phyloP scores from a whole-genome alignment of 176 grass and related monocot genomes.

The Oryza meridionalis region DNA sequence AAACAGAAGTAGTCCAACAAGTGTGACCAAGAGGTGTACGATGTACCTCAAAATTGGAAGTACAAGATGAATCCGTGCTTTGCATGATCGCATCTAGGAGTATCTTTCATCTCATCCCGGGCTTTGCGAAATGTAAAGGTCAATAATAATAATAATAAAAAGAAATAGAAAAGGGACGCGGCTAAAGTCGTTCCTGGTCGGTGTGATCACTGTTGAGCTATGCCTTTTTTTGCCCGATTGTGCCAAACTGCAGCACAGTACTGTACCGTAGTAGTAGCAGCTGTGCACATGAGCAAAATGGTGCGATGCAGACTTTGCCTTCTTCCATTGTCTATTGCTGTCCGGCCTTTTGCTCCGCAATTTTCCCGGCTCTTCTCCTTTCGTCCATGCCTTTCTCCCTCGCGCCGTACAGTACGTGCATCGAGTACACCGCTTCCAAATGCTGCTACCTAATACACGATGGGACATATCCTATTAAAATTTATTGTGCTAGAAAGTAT shows the following conservation, averaged over 20 bases:
- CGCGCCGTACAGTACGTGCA: too few species aligned
- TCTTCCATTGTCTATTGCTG: too few species aligned
- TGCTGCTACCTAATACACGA: too few species aligned
- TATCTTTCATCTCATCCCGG: neutral
- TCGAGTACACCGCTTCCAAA: too few species aligned
- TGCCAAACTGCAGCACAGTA: neutral
- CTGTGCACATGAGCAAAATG: too few species aligned
- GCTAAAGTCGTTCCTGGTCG: neutral
- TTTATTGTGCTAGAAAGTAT: too few species aligned
- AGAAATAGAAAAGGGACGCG: neutral
- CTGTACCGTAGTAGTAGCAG: neutral
- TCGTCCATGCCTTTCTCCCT: too few species aligned
- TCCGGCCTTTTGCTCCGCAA: too few species aligned
- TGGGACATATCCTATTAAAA: too few species aligned
- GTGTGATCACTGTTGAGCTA: neutral
- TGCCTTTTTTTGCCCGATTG: neutral
- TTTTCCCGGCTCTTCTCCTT: too few species aligned
- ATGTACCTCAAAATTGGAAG: neutral
- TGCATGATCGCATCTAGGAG: neutral
- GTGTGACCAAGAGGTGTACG: neutral
- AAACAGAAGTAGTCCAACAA: neutral
- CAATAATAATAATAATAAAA: neutral
- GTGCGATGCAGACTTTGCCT: too few species aligned
- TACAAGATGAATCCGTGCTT: neutral
- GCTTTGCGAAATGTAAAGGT: neutral